Conservation (phyloP, 1,284 basidiomycete species). For the Boletus austroedulis region DNA sequence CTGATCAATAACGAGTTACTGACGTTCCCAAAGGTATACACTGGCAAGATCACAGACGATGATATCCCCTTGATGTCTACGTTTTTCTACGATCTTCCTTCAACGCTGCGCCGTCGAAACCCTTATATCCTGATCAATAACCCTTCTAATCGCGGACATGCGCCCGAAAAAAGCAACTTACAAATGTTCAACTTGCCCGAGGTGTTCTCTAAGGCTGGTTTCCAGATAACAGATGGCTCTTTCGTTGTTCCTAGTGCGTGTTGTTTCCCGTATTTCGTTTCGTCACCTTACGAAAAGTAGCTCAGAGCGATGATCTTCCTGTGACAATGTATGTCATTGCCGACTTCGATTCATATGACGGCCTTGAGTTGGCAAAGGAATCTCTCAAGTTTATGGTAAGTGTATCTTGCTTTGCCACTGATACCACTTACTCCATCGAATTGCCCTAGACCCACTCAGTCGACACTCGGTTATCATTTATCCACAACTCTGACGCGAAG, state of each 20-base stretch:
- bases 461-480: slow-evolving; percentile 55
- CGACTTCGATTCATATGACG: slow-evolving; percentile 70
- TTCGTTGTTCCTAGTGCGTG: slow-evolving; percentile 30
- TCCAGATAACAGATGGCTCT: slow-evolving; percentile 13
- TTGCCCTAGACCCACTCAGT: slow-evolving; percentile 42
- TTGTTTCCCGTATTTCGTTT: background rate
- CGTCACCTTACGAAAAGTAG: slow-evolving; percentile 15
- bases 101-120: slow-evolving; percentile 68
- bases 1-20: background rate
- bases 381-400: slow-evolving; percentile 66
- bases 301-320: slow-evolving; percentile 38
- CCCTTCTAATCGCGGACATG: slow-evolving; percentile 15
- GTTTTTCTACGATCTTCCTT: slow-evolving; percentile 89
- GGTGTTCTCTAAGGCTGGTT: slow-evolving; percentile 23
- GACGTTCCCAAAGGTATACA: slow-evolving; percentile 54
- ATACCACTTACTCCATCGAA: slow-evolving; percentile 3
- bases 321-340: slow-evolving; percentile 71
- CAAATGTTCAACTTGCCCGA: slow-evolving; percentile 29
- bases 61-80: slow-evolving; percentile 54
- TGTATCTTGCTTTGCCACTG: slow-evolving; percentile 5
- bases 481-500: slow-evolving; percentile 54
- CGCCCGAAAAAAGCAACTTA: slow-evolving; percentile 10
- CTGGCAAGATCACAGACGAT: slow-evolving; percentile 57
- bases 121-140: slow-evolving; percentile 57
- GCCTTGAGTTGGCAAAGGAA: slow-evolving; percentile 55